Evolutionary conservation across 148 eudicot species (phyloP).

Genomic region (Camellia lanceoleosa): DNA sequence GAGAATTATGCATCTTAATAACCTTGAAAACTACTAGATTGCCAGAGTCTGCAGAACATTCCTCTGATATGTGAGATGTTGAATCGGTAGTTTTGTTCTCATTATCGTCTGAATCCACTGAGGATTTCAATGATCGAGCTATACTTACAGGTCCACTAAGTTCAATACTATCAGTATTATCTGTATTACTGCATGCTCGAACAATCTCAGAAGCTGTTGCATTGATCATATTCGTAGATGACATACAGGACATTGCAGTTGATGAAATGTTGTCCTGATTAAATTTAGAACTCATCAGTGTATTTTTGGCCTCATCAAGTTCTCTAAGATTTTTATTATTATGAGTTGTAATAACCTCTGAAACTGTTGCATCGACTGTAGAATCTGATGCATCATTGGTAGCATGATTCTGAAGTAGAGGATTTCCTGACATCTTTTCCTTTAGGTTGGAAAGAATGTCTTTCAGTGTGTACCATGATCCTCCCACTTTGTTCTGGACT

Average conservation of each 20-base stretch:
- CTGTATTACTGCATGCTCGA: not conserved
- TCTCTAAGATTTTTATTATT: not conserved
- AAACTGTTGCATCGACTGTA: constrained; percentile 3
- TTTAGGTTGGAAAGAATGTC: constrained; percentile 4
- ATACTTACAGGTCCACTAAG: not conserved
- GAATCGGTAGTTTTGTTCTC: not conserved
- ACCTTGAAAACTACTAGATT: not conserved
- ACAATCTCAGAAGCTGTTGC: not conserved
- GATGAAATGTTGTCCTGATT: not conserved
- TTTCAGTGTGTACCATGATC: constrained; percentile 22
- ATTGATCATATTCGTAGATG: constrained; percentile 4
- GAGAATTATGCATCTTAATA: not conserved
- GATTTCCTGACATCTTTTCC: constrained; percentile 12
- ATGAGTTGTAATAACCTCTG: not conserved
- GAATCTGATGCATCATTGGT: constrained; percentile 5
- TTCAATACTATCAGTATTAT: not conserved
- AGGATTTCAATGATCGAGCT: not conserved
- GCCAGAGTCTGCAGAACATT: not conserved
- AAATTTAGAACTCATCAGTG: not conserved
- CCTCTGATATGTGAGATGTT: not conserved
- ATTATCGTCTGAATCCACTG: not conserved
- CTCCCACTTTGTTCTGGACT: constrained; percentile 9
- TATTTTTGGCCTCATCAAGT: not conserved
- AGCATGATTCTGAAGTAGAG: constrained; percentile 10
- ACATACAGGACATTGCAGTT: not conserved